Evolutionary conservation across 1,284 basidiomycete species (phyloP).

Genomic region (Polyporus tsugae): DNA sequence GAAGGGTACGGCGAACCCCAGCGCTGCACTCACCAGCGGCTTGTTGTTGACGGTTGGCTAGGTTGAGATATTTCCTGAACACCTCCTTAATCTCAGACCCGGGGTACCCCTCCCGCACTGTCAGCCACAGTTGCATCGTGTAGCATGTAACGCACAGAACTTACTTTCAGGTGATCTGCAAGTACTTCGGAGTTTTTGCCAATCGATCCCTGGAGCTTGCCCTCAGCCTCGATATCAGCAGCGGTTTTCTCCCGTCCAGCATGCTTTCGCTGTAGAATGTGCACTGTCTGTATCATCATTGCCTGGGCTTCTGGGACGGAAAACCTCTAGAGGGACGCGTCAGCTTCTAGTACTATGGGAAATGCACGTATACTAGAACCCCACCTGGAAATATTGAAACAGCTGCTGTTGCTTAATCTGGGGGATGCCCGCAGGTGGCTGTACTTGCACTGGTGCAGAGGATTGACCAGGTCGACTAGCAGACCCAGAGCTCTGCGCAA

Average conservation of each 20-base stretch:
- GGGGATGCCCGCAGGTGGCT: background rate
- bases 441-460: background rate
- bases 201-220: background rate
- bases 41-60: background rate
- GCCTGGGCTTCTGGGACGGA: background rate
- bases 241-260: background rate
- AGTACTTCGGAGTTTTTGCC: background rate
- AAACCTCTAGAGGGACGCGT: background rate
- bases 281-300: background rate
- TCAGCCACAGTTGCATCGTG: background rate
- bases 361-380: background rate
- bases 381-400: slow-evolving; percentile 20
- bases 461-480: slow-evolving; percentile 3
- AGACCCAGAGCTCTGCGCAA: background rate
- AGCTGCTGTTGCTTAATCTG: slow-evolving; percentile 11
- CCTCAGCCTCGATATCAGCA: background rate
- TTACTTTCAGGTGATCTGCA: background rate
- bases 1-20: background rate
- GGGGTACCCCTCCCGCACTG: background rate
- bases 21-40: background rate
- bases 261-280: background rate
- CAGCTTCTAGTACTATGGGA: background rate
- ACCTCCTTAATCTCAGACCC: background rate
- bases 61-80: background rate
- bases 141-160: background rate